phyloP scores from a whole-genome alignment of 2,329 filamentous ascomycete species.

The Talaromyces sp. region DNA sequence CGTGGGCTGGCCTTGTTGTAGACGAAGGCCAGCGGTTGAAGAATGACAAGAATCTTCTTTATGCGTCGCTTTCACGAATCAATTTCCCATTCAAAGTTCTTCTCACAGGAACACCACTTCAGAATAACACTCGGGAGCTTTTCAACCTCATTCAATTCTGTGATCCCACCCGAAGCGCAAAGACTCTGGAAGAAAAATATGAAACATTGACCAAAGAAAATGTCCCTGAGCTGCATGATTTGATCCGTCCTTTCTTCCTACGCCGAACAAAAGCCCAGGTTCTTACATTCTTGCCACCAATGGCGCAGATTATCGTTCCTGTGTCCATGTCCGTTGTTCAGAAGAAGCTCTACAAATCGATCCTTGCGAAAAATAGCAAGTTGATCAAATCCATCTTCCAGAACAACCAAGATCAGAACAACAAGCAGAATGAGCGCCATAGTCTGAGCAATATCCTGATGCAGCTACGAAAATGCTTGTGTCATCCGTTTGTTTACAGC shows the following conservation, averaged over 20 bases:
- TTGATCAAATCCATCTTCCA: constrained; percentile 80
- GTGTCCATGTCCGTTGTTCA: constrained; percentile 94
- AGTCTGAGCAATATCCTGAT: constrained; percentile 91
- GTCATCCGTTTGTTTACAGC: constrained; percentile 94
- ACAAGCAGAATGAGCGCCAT: constrained; percentile 67
- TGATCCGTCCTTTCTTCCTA: constrained; percentile 69
- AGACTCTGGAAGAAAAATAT: constrained; percentile 69
- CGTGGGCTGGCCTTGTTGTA: constrained; percentile 84
- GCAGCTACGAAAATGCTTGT: constrained; percentile 89
- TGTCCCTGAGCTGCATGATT: constrained; percentile 70
- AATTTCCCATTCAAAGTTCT: constrained; percentile 78
- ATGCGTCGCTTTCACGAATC: constrained; percentile 66
- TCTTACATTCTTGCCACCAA: constrained; percentile 82
- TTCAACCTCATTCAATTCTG: constrained; percentile 97
- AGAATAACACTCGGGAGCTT: constrained; percentile 81
- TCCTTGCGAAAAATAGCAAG: constrained; percentile 83
- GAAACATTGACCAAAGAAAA: constrained; percentile 76
- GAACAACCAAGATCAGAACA: constrained; percentile 51
- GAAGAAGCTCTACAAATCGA: constrained; percentile 90
- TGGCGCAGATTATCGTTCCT: constrained; percentile 91
- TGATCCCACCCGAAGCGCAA: constrained; percentile 66
- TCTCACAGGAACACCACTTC: constrained; percentile 78
- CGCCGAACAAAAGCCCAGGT: constrained; percentile 86
- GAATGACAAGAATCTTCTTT: constrained; percentile 81
- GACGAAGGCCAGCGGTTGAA: constrained; percentile 96